A percentile compares a stretch with the other conserved stretches of the same genome.
phyloP scores from a whole-genome alignment of 257 asterid genomes.

The Solanum piurae region DNA sequence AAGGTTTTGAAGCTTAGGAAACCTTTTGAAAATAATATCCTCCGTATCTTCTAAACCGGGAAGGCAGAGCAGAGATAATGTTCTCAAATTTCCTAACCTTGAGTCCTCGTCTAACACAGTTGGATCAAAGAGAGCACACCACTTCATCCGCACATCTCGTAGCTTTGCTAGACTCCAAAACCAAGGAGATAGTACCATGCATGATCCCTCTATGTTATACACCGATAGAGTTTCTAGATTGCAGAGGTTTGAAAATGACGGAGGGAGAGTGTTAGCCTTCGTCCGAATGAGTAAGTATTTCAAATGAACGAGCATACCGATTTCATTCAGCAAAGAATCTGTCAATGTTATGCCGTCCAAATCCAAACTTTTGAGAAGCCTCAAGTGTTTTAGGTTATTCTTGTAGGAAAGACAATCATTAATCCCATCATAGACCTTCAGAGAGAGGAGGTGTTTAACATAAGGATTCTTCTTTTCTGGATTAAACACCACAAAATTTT shows the following conservation, averaged over 20 bases:
- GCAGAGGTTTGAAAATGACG: neutral
- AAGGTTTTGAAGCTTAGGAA: too few relatives aligned
- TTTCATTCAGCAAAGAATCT: neutral
- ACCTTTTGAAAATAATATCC: too few relatives aligned
- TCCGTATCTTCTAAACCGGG: too few relatives aligned
- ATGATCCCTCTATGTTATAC: neutral
- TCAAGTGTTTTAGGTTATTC: too few relatives aligned
- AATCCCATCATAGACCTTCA: neutral
- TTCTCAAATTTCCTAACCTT: too few relatives aligned
- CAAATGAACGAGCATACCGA: neutral
- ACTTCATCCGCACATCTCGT: too few relatives aligned
- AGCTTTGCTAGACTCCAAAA: too few relatives aligned
- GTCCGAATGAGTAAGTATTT: neutral
- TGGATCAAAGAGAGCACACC: too few relatives aligned
- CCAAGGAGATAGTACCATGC: neutral
- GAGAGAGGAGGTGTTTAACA: neutral
- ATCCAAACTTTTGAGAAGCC: neutral
- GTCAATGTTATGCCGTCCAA: fast-evolving
- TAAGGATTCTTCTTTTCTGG: neutral
- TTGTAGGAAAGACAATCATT: fast-evolving
- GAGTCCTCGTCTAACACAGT: too few relatives aligned
- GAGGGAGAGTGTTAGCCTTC: neutral
- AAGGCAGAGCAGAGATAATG: too few relatives aligned
- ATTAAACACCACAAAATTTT: too few relatives aligned
- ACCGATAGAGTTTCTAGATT: neutral